Evolutionary conservation across 2,329 filamentous ascomycete genomes (phyloP).

Genomic region (Phyllosticta citrichinensis): DNA sequence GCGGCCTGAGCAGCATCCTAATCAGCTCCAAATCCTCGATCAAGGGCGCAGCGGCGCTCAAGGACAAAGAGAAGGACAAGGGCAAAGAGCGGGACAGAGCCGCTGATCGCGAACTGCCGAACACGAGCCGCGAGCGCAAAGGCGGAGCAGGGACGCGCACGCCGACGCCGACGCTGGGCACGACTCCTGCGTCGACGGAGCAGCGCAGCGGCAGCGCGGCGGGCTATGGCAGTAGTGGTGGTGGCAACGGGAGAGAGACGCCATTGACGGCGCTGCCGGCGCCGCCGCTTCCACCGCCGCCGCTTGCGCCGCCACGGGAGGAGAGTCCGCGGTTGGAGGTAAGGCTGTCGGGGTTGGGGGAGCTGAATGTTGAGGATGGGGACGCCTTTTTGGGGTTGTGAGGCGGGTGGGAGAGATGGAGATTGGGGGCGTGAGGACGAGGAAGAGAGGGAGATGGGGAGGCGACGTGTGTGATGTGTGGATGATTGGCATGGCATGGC

Average conservation of each 20-base stretch:
- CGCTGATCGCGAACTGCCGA: background rate
- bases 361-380: background rate
- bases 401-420: background rate
- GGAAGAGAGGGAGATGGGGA: background rate
- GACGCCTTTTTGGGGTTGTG: background rate
- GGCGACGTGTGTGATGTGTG: background rate
- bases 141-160: background rate
- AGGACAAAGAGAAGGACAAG: too few species aligned
- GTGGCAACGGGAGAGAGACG: background rate
- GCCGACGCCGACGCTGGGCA: background rate
- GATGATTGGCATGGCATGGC: background rate
- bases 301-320: background rate
- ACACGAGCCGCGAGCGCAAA: background rate
- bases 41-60: too few species aligned
- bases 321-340: background rate
- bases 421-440: background rate
- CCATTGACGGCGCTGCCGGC: background rate
- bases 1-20: too few species aligned
- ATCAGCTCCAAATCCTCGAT: too few species aligned
- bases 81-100: too few species aligned
- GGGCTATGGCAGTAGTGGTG: too few species aligned
- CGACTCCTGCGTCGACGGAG: too few species aligned
- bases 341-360: background rate
- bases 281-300: conserved; percentile 5
- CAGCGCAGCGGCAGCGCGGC: too few species aligned